A percentile compares a stretch with the other conserved stretches of the same genome.
These are phyloP conservation scores for Diaporthe ilicicola DNA, from an alignment of 2,329 filamentous ascomycete genomes.

Conservation along the genomic window DNA sequence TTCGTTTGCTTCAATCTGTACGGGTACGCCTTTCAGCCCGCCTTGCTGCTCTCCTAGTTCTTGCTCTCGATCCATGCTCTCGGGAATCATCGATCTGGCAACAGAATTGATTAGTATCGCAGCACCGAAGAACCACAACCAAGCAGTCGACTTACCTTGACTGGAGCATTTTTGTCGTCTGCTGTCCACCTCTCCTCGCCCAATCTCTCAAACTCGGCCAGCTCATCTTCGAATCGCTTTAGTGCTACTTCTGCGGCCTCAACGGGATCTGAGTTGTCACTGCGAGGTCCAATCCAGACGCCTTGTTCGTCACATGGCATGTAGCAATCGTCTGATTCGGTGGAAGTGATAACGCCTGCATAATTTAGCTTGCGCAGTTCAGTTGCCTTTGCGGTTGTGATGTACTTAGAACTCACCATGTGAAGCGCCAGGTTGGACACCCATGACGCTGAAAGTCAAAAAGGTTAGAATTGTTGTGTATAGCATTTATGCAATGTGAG, in stretches of 20 bases:
- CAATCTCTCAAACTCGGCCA: conserved; percentile 4
- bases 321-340: neutral
- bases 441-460: conserved; percentile 9
- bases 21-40: conserved; percentile 4
- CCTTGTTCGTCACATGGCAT: conserved; percentile 23
- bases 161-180: neutral
- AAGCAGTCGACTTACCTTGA: neutral
- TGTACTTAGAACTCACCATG: neutral
- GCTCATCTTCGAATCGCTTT: conserved; percentile 13
- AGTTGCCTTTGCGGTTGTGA: neutral
- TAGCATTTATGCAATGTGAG: neutral
- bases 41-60: neutral
- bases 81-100: neutral
- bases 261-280: neutral
- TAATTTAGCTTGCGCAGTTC: neutral
- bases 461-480: neutral
- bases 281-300: conserved; percentile 13
- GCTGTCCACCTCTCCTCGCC: conserved; percentile 1
- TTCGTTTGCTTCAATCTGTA: neutral
- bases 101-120: neutral
- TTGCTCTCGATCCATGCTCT: neutral
- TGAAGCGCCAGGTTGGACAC: conserved; percentile 5
- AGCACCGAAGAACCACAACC: too few species aligned
- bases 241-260: neutral
- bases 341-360: conserved; percentile 5